phyloP scores from a whole-genome alignment of 495 filamentous ascomycete species.

The Lentithecium fluviatile region DNA sequence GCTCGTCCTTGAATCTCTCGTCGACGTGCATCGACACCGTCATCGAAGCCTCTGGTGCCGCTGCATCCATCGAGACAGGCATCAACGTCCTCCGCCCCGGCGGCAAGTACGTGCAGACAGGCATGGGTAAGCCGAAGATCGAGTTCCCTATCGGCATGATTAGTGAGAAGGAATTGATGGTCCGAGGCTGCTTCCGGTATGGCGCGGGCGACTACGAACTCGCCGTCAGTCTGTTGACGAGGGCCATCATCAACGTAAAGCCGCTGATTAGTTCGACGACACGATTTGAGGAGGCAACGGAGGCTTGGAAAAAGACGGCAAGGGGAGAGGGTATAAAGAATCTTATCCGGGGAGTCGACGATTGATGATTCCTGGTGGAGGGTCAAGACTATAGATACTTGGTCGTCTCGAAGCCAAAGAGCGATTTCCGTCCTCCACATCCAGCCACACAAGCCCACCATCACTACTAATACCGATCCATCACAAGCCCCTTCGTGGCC shows the following conservation, averaged over 20 bases:
- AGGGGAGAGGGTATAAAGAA: constrained; percentile 21
- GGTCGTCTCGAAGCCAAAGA: neutral
- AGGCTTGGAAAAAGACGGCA: constrained; percentile 10
- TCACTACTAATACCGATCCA: too few relatives aligned
- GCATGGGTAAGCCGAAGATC: constrained; percentile 59
- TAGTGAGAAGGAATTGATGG: constrained; percentile 52
- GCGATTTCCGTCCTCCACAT: neutral
- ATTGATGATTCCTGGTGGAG: too few relatives aligned
- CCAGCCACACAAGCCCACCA: too few relatives aligned
- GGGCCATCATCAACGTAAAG: constrained; percentile 3
- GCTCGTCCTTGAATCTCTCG: constrained; percentile 28
- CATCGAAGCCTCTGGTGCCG: constrained; percentile 59
- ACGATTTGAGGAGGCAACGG: constrained; percentile 7
- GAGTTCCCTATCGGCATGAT: constrained; percentile 57
- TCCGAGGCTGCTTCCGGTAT: constrained; percentile 29
- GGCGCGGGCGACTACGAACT: constrained; percentile 22
- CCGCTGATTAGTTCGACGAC: constrained; percentile 8
- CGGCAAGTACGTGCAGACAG: constrained; percentile 61
- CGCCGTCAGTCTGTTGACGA: constrained; percentile 9
- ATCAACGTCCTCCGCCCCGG: constrained; percentile 51
- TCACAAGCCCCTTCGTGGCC: too few relatives aligned
- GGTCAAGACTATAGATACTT: neutral
- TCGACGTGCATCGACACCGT: constrained; percentile 52
- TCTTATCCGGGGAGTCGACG: constrained; percentile 9
- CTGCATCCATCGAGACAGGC: constrained; percentile 54